A percentile compares a stretch with the other conserved stretches of the same genome.
phyloP scores from a whole-genome alignment of 306 rosid species.

The Carpinus viminea region DNA sequence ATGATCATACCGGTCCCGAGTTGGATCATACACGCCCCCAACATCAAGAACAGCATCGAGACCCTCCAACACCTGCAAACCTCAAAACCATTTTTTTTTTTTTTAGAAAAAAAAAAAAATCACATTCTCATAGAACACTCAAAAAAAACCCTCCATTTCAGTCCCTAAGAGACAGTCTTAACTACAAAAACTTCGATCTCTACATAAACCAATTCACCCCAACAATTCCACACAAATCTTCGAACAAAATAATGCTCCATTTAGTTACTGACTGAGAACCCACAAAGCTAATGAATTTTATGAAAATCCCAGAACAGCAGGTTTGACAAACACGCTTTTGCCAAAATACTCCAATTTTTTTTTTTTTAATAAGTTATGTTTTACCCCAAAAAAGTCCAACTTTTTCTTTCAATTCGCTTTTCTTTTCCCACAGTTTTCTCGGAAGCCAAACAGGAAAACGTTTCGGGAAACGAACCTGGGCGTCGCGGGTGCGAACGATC shows the following conservation, averaged over 20 bases:
- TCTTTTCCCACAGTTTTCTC: not conserved
- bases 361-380: too few species aligned
- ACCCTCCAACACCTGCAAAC: slow-evolving; percentile 70
- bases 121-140: not conserved
- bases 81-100: not conserved
- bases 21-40: slow-evolving; percentile 89
- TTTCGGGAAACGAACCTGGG: slow-evolving; percentile 49
- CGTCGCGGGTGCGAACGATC: slow-evolving; percentile 82
- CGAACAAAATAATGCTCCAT: not conserved
- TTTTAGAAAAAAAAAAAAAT: not conserved
- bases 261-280: not conserved
- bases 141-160: not conserved
- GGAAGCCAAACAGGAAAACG: not conserved
- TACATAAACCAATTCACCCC: not conserved
- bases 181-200: not conserved
- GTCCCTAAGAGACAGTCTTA: not conserved
- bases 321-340: not conserved
- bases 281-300: not conserved
- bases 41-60: slow-evolving; percentile 98
- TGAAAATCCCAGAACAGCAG: not conserved
- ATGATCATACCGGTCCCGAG: slow-evolving; percentile 83
- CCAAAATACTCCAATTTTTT: not conserved
- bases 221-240: not conserved
- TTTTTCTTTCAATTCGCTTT: not conserved
- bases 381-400: not conserved